Base-by-base conservation (phyloP, 2,329 filamentous ascomycete species). In the Diaporthe helianthi region DNA sequence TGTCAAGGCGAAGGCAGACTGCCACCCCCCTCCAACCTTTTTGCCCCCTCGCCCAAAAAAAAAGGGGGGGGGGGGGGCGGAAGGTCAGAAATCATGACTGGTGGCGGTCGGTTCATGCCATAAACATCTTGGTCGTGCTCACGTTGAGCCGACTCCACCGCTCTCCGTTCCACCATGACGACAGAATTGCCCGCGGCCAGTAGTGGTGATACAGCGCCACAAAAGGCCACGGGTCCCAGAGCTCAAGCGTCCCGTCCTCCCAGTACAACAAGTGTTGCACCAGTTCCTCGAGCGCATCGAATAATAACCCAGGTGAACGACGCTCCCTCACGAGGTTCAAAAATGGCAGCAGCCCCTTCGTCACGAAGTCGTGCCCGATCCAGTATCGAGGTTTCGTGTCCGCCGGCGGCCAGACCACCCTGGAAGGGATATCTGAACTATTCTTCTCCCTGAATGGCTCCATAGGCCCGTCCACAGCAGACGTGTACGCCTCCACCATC, bases 91-190 rank as follows among this genome's bases (percentile, higher is more conserved):
- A 22, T 31, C 15, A 29, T 12, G 13, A 19, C 22, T 41, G 6
- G 8, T 29, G 15, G n/a, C n/a, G n/a, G n/a, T n/a, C n/a, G n/a
- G 54, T 12, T 33, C 7, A 12, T 1, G 17, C 17, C 29, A n/a
- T 29, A 36, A 71, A 71, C 70, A 71, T 68, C 67, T 71, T 71
- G 19, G 69, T 72, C 15, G 90, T 92, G 74, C 89, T 91, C 3
- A 92, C 88, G 77, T 93, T 92, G 46, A 91, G 76, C 71, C 89
- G 82, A 71, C 85, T 89, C 90, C 90, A 93, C 68, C 80, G 81
- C 71, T 75, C 81, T 1, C 86, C 83, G 4, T 76, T 76, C 74
- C 76, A 76, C 68, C 86, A 79, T 61, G 79, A 81, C 67, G 74
- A 75, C 7, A 83, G 55, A 73, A 92, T 89, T 69, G 79, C 80